Percentiles rank a stretch among this genome's conserved stretches.
phyloP scores from a whole-genome alignment of 306 rosid species.

The Trichosanthes truncata region DNA sequence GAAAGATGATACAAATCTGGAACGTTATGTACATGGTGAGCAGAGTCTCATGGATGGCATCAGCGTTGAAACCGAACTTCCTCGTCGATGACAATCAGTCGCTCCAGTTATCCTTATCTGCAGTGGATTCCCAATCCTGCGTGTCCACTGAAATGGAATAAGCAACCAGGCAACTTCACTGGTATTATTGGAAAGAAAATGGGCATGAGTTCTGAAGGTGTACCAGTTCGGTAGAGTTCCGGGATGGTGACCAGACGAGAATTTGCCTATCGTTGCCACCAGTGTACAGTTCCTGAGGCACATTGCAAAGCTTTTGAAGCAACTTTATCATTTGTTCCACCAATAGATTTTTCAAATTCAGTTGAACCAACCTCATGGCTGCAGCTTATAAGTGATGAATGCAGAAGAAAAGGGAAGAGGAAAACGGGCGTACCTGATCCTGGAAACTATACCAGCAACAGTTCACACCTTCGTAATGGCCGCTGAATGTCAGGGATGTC shows the following conservation, averaged over 20 bases:
- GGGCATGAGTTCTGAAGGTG: conserved; percentile 6
- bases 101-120: conserved; percentile 82
- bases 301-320: conserved; percentile 1
- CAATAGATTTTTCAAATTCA: neutral
- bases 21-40: neutral
- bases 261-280: conserved; percentile 93
- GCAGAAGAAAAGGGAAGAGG: neutral
- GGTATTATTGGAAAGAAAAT: neutral
- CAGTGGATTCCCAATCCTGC: conserved; percentile 44
- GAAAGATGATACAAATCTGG: neutral
- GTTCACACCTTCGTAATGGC: conserved; percentile 82
- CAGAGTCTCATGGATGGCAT: neutral
- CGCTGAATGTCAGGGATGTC: conserved; percentile 44
- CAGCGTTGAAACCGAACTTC: neutral
- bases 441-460: conserved; percentile 68
- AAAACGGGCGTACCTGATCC: conserved; percentile 60
- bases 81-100: conserved; percentile 19
- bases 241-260: conserved; percentile 81
- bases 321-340: neutral
- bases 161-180: conserved; percentile 12
- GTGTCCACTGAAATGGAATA: conserved; percentile 27
- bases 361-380: neutral
- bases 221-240: conserved; percentile 43
- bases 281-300: conserved; percentile 69
- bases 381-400: neutral